Percentiles rank a stretch among this genome's conserved stretches.
phyloP scores from a whole-genome alignment of 257 asterid species.

The Forsythia suspensa region DNA sequence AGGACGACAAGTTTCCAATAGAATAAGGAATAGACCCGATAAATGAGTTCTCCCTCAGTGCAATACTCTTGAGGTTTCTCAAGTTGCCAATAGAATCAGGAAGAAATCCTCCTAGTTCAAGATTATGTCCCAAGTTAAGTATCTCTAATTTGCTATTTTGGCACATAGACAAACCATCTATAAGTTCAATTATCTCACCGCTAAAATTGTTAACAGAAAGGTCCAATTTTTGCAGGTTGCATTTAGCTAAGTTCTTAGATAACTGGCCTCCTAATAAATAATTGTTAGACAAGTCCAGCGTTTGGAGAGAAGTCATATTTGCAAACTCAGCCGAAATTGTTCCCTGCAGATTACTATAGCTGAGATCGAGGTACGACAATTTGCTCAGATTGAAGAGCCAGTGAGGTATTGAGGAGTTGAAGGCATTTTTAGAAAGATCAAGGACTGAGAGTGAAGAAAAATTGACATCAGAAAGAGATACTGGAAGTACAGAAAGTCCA shows the following conservation, averaged over 20 bases:
- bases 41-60: not conserved
- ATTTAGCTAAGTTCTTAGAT: constrained; percentile 7
- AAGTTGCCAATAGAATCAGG: not conserved
- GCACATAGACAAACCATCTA: not conserved
- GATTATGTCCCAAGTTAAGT: not conserved
- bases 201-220: constrained; percentile 15
- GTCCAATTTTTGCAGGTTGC: constrained; percentile 9
- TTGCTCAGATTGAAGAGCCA: constrained; percentile 13
- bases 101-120: not conserved
- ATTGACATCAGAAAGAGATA: constrained; percentile 9
- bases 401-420: constrained; percentile 1
- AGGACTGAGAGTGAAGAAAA: constrained; percentile 18
- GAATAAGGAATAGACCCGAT: not conserved
- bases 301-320: not conserved
- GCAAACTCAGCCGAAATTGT: not conserved
- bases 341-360: constrained; percentile 1
- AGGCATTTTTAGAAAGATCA: constrained; percentile 16
- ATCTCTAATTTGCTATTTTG: not conserved
- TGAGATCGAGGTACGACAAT: constrained; percentile 15
- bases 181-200: not conserved
- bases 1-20: constrained; percentile 2
- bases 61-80: not conserved
- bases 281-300: not conserved
- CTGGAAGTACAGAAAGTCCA: constrained; percentile 6
- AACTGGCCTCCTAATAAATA: not conserved